A percentile compares a stretch with the other conserved stretches of the same genome.
phyloP scores from a whole-genome alignment of 495 filamentous ascomycete species.

The Bacidia gigantensis region DNA sequence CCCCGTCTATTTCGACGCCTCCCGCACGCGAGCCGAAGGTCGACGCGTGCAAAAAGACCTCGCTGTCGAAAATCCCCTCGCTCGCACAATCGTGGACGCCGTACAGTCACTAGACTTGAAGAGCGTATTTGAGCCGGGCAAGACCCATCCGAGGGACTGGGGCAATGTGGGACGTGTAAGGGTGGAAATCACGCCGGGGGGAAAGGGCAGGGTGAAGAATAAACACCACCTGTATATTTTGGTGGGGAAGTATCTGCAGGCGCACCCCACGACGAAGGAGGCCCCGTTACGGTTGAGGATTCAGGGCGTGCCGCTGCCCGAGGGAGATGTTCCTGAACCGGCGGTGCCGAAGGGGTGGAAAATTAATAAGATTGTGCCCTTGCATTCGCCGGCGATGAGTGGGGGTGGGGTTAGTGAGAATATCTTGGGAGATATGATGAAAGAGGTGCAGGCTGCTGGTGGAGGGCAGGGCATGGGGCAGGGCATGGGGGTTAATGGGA shows the following conservation, averaged over 20 bases:
- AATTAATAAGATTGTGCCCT: conserved; percentile 66
- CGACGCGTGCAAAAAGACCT: conserved; percentile 56
- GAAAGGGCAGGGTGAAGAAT: neutral
- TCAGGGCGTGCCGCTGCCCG: conserved; percentile 49
- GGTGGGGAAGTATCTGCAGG: conserved; percentile 56
- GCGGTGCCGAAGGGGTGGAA: conserved; percentile 87
- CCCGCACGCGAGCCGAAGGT: conserved; percentile 60
- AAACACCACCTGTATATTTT: conserved; percentile 74
- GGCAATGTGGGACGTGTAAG: conserved; percentile 81
- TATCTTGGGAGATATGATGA: conserved; percentile 93
- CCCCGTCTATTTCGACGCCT: conserved; percentile 82
- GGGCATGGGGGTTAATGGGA: conserved; percentile 30
- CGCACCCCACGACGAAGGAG: conserved; percentile 62
- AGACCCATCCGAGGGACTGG: conserved; percentile 94
- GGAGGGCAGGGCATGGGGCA: conserved; percentile 37
- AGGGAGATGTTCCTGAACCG: conserved; percentile 52
- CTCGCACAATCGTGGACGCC: conserved; percentile 77
- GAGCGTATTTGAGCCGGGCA: conserved; percentile 77
- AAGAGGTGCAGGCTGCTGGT: conserved; percentile 30
- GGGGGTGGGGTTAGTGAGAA: conserved; percentile 94
- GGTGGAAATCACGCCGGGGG: neutral
- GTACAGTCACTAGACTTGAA: conserved; percentile 54
- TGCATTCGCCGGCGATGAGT: conserved; percentile 76
- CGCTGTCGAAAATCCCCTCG: conserved; percentile 75
- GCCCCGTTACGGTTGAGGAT: conserved; percentile 52